These are phyloP conservation scores for Pseudophaeomoniella oleicola DNA, from an alignment of 2,329 filamentous ascomycete genomes.

Conservation along the genomic window DNA sequence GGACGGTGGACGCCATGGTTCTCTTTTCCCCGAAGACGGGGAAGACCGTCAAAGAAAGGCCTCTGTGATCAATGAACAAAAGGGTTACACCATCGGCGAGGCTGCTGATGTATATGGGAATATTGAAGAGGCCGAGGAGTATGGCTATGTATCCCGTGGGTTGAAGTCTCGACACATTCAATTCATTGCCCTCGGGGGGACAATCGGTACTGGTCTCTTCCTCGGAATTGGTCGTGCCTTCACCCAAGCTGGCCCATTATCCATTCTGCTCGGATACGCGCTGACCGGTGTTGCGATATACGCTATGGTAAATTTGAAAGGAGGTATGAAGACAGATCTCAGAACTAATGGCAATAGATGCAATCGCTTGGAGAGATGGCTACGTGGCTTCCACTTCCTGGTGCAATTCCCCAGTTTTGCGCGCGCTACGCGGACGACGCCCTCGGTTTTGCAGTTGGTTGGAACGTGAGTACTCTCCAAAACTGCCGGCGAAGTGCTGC, in stretches of 20 bases:
- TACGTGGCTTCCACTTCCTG: slow-evolving; percentile 33
- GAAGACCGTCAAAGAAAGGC: neutral
- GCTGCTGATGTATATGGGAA: slow-evolving; percentile 38
- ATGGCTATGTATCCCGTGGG: slow-evolving; percentile 36
- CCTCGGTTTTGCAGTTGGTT: slow-evolving; percentile 31
- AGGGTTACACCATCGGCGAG: slow-evolving; percentile 16
- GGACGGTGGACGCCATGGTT: slow-evolving; percentile 1
- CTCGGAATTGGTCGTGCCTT: slow-evolving; percentile 39
- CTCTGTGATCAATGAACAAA: slow-evolving; percentile 3
- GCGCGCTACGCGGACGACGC: slow-evolving; percentile 27
- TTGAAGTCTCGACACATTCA: slow-evolving; percentile 41
- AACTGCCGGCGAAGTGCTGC: neutral
- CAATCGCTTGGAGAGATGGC: slow-evolving; percentile 34
- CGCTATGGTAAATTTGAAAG: slow-evolving; percentile 18
- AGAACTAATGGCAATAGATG: slow-evolving; percentile 9
- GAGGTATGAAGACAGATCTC: neutral
- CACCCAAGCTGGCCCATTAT: slow-evolving; percentile 35
- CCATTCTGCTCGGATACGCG: slow-evolving; percentile 36
- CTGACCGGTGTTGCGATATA: slow-evolving; percentile 33
- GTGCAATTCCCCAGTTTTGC: slow-evolving; percentile 32
- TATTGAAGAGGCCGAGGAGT: slow-evolving; percentile 32
- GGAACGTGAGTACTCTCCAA: slow-evolving; percentile 24
- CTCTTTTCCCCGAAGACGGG: slow-evolving; percentile 1
- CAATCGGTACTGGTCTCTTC: slow-evolving; percentile 42
- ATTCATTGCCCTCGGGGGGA: slow-evolving; percentile 45